Evolutionary conservation across 306 rosid genomes (phyloP), one percentile per base, ranked within the genome.

Genomic region (Pyrus betulifolia): DNA sequence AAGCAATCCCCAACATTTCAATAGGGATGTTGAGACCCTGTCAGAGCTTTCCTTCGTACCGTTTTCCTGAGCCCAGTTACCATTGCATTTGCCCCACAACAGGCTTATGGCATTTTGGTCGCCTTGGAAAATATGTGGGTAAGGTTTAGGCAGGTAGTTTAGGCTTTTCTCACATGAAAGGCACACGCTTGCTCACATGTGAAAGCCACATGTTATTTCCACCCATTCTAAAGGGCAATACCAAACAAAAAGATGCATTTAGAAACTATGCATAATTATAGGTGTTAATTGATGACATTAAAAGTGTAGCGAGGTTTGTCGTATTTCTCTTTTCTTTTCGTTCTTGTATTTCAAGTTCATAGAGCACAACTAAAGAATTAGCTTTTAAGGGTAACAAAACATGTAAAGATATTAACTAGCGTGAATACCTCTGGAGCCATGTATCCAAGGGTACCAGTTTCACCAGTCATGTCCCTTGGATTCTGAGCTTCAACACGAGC

Each of bases 361-460:
- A n/a, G 44, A 64, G 44, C 67, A 35, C 35, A 15, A 15, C 55
- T 46, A 57, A 30, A 55, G 67, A 71, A 19, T 51, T 51, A 18
- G 44, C 35, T 31, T 4, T 9, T 22, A 35, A 28, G 1, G 23
- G 65, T 54, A 33, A 23, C 25, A 60, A 76, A 35, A 40, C 76
- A 72, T 27, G 25, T 40, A 18, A 67, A 15, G 21, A 13, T 31
- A 44, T 6, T 40, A 23, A 28, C 42, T 57, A 33, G 14, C 17
- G 67, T 66, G 25, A 33, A 55, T 87, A 90, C 95, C 95, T 88
- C 95, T 22, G 95, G 95, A 13, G 95, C 95, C 95, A 90, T 90
- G 79, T 90, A 90, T 69, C 95, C 95, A 62, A 90, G 90, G 76
- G 95, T 90, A 55, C 92, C 95, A n/a, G 95, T 90, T 88, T 88